A percentile compares a stretch with the other conserved stretches of the same genome.
These are phyloP conservation scores for Xylariaceae sp. DNA, from an alignment of 2,329 filamentous ascomycete genomes.

Conservation along the genomic window DNA sequence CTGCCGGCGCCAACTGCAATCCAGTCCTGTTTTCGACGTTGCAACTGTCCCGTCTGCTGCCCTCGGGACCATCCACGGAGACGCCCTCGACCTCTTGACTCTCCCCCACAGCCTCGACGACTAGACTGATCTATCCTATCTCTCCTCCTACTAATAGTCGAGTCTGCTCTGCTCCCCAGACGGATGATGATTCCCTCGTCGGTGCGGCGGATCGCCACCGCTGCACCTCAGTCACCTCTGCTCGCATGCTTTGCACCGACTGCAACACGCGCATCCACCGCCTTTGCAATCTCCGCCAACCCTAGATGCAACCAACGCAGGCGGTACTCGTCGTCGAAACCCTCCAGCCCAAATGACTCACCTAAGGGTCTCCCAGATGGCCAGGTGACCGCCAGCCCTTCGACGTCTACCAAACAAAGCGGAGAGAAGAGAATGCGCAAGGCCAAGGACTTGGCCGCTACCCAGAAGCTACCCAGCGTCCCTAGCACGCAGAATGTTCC, in stretches of 20 bases:
- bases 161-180: background rate
- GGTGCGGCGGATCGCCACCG: slow-evolving; percentile 52
- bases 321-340: slow-evolving; percentile 60
- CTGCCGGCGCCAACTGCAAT: no score
- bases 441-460: slow-evolving; percentile 51
- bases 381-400: slow-evolving; percentile 46
- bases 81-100: no score
- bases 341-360: slow-evolving; percentile 59
- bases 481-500: slow-evolving; percentile 72
- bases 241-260: slow-evolving; percentile 42
- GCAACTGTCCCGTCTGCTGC: no score
- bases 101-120: no score
- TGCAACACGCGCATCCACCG: slow-evolving; percentile 38
- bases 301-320: slow-evolving; percentile 46
- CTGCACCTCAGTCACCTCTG: slow-evolving; percentile 45
- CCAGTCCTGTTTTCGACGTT: no score
- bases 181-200: slow-evolving; percentile 53
- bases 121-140: background rate
- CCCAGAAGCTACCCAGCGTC: slow-evolving; percentile 66
- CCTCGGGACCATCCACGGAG: no score
- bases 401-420: slow-evolving; percentile 44
- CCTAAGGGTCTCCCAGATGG: slow-evolving; percentile 49
- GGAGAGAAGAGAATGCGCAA: slow-evolving; percentile 59
- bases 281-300: slow-evolving; percentile 36
- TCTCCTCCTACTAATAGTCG: background rate